A percentile compares a stretch with the other conserved stretches of the same genome.
Evolutionary conservation across 1,139 yeast genomes (phyloP).

Genomic region (Casaregolazyma lundiana): DNA sequence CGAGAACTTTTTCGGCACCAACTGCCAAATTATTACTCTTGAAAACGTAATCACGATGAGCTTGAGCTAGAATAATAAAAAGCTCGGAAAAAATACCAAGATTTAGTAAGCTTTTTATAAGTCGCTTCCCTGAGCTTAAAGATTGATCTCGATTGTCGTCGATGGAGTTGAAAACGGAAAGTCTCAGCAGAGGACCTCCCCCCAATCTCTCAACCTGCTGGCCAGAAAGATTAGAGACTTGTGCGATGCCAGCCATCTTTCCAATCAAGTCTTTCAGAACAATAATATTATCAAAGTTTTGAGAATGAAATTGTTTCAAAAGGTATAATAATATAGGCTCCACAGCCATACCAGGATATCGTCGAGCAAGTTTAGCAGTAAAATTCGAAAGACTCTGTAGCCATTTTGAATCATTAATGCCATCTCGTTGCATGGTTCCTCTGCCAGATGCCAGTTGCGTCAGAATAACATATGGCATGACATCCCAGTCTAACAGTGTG

Average conservation of each 20-base stretch:
- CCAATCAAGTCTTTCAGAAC: conserved; percentile 65
- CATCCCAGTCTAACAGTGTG: conserved; percentile 82
- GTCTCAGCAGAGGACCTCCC: conserved; percentile 57
- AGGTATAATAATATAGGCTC: conserved; percentile 50
- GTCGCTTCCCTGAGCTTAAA: conserved; percentile 46
- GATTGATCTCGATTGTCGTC: conserved; percentile 43
- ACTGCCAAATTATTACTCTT: conserved; percentile 29
- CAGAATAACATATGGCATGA: conserved; percentile 66
- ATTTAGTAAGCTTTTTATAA: conserved; percentile 47
- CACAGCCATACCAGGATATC: conserved; percentile 35
- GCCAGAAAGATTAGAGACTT: conserved; percentile 58
- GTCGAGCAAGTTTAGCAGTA: conserved; percentile 34
- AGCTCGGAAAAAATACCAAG: conserved; percentile 55
- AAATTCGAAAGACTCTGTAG: conserved; percentile 48
- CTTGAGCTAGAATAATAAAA: conserved; percentile 57
- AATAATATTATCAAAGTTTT: conserved; percentile 60
- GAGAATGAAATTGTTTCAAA: conserved; percentile 59
- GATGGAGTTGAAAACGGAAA: conserved; percentile 56
- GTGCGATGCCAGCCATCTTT: conserved; percentile 80
- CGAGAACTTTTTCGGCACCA: conserved; percentile 65
- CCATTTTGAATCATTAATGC: conserved; percentile 82
- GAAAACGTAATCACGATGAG: conserved; percentile 34
- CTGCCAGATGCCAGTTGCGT: conserved; percentile 69
- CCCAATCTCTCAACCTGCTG: conserved; percentile 65
- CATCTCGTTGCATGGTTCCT: conserved; percentile 67